A percentile compares a stretch with the other conserved stretches of the same genome.
Evolutionary conservation across 208 protist genomes (phyloP).

Genomic region (Trypanosoma grayi): DNA sequence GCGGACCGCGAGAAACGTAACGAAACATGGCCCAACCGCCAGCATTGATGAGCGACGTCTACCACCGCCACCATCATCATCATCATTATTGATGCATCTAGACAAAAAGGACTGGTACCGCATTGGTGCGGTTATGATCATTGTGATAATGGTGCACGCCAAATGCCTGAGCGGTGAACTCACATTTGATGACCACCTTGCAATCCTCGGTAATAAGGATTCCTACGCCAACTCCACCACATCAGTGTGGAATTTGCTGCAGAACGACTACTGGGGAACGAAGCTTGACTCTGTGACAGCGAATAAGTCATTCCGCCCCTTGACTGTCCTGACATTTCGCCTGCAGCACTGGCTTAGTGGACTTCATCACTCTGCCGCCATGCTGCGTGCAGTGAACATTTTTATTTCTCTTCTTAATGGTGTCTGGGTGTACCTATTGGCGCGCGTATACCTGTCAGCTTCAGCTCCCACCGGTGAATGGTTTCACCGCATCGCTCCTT

Average conservation of each 20-base stretch:
- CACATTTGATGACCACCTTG: constrained; percentile 74
- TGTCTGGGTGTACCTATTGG: constrained; percentile 40
- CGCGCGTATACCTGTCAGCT: constrained; percentile 35
- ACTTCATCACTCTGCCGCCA: constrained; percentile 34
- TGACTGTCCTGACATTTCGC: constrained; percentile 63
- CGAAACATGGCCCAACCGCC: too few relatives aligned
- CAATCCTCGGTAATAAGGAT: constrained; percentile 46
- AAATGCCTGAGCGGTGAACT: constrained; percentile 33
- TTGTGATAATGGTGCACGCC: constrained; percentile 31
- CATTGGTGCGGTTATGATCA: constrained; percentile 14
- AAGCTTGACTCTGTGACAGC: constrained; percentile 32
- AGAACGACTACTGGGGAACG: constrained; percentile 72
- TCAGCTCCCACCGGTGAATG: constrained; percentile 8
- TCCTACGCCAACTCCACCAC: constrained; percentile 22
- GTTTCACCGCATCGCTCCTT: constrained; percentile 14
- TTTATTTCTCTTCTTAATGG: constrained; percentile 40
- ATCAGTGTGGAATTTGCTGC: constrained; percentile 35
- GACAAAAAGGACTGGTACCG: neutral
- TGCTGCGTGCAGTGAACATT: constrained; percentile 48
- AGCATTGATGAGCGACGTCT: too few relatives aligned
- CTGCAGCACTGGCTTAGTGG: constrained; percentile 62
- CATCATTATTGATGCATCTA: neutral
- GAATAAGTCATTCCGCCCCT: constrained; percentile 57
- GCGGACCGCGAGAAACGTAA: too few relatives aligned
- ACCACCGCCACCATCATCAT: too few relatives aligned